These are phyloP conservation scores for Dujonia santamariae DNA, from an alignment of 1,139 yeast species.

Conservation along the genomic window DNA sequence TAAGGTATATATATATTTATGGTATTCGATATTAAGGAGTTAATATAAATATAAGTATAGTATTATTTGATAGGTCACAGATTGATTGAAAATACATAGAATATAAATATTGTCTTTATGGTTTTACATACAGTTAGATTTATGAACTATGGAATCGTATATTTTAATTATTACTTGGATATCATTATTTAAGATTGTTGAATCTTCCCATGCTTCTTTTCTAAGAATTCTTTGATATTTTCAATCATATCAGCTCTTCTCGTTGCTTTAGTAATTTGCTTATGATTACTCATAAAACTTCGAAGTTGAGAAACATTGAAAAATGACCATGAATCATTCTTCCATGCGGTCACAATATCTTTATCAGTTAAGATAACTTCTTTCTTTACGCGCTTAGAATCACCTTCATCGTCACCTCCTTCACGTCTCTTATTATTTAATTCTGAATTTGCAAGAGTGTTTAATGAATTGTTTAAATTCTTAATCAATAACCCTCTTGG, in stretches of 20 bases:
- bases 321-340: slow-evolving; percentile 25
- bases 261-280: slow-evolving; percentile 31
- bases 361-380: slow-evolving; percentile 28
- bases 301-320: slow-evolving; percentile 42
- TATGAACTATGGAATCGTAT: too few species aligned
- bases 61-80: too few species aligned
- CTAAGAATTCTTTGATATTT: slow-evolving; percentile 29
- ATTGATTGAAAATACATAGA: too few species aligned
- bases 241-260: slow-evolving; percentile 43
- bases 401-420: slow-evolving; percentile 3
- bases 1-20: too few species aligned
- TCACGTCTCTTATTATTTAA: slow-evolving; percentile 5
- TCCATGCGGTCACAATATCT: slow-evolving; percentile 39
- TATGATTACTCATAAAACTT: slow-evolving; percentile 31
- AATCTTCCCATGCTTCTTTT: slow-evolving; percentile 10
- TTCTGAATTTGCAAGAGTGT: slow-evolving; percentile 16
- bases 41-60: too few species aligned
- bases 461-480: slow-evolving; percentile 13
- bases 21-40: too few species aligned
- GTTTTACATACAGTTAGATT: too few species aligned
- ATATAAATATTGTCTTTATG: too few species aligned
- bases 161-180: too few species aligned
- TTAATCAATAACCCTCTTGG: slow-evolving; percentile 9
- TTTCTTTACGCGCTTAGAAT: slow-evolving; percentile 13
- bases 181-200: too few species aligned